Conservation (phyloP, 495 filamentous ascomycete genomes). For the Penicillium soppii region DNA sequence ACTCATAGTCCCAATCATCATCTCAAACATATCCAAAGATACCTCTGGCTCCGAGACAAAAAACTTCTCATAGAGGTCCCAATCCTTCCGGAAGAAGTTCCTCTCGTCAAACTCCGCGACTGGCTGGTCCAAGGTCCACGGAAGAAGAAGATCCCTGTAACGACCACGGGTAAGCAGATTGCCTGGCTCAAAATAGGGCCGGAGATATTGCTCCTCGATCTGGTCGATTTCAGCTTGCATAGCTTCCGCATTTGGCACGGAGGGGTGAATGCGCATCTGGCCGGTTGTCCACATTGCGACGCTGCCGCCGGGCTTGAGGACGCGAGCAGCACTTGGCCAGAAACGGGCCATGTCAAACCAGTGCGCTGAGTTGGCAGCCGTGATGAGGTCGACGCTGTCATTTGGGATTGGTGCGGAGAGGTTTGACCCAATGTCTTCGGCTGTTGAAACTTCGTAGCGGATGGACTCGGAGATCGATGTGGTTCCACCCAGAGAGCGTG, state of each 20-base stretch:
- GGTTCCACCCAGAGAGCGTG: conserved; percentile 33
- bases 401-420: conserved; percentile 16
- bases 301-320: conserved; percentile 55
- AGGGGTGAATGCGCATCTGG: conserved; percentile 25
- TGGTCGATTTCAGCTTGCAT: no score
- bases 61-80: no score
- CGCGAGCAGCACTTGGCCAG: conserved; percentile 48
- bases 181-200: no score
- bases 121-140: no score
- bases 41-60: no score
- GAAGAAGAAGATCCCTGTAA: no score
- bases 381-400: conserved; percentile 51
- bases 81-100: no score
- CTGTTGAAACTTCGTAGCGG: conserved; percentile 41
- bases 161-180: no score
- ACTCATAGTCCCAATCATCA: no score
- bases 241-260: conserved; percentile 29
- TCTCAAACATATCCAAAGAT: no score
- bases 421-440: conserved; percentile 42
- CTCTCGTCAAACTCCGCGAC: no score
- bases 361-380: conserved; percentile 52
- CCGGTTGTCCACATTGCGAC: conserved; percentile 52
- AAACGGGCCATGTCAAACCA: conserved; percentile 62
- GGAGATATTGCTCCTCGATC: no score
- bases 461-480: conserved; percentile 30